Base-by-base conservation (phyloP, 768 basidiomycete species). In the Pleurotus eryngii region DNA sequence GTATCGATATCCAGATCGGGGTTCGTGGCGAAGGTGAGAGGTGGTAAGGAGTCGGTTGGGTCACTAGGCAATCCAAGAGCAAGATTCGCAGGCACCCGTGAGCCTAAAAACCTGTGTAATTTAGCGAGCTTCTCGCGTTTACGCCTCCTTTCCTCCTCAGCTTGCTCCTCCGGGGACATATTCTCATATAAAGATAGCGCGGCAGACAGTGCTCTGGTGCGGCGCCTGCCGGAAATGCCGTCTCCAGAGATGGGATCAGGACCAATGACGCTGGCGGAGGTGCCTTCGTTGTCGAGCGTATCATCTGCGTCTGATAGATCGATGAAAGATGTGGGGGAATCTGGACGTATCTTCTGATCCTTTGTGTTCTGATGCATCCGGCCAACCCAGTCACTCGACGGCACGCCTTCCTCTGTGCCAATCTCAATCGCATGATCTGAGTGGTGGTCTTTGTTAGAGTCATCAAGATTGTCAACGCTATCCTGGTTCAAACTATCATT, bases 101-200 rank as follows among this genome's bases (percentile, higher is more conserved):
- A 90, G n/a, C 91, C 92, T 35, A 93, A 78, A 72, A 88, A 92
- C 46, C 92, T 88, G 70, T 93, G 90, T 3, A 94, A 79, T 68
- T 85, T 92, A 3, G 87, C 88, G 46, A 94, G 74, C 62, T 85
- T 85, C 62, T 90, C 88, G 50, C 91, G 79, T 70, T 87, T 90
- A 59, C 82, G 81, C 57, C 82, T 76, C 59, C 81, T 81, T 58
- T 86, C 83, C 18, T 82, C 81, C 49, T 90, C 89, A 15, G 73
- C 79, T 58, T 73, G 78, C 58, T 78, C 78, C 56, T 85, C 81
- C 20, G 78, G 72, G 49, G 79, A 72, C 65, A 83, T 64, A 50
- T 72, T 75, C 56, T 83, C 80, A 42, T 74, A 74, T 46, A 82
- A 65, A 40, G 81, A 82, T 18, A 77, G 76, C 5, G 72, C 70